Percentiles rank a stretch among this genome's conserved stretches.
Evolutionary conservation across 2,329 filamentous ascomycete species (phyloP).

Genomic region (Aspergillus sojae): DNA sequence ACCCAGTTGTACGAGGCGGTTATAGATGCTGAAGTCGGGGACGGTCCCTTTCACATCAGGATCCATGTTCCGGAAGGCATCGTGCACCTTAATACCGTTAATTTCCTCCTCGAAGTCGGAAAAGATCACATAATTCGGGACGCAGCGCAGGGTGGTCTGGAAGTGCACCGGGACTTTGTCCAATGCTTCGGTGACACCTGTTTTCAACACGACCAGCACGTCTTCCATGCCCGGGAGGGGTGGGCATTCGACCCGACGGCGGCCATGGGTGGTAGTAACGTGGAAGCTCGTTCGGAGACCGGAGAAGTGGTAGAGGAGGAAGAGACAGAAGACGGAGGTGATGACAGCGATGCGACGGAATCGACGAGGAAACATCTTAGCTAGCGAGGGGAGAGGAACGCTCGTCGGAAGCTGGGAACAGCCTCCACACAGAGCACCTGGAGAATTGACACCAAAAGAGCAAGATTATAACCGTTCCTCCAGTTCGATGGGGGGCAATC

Average conservation of each 20-base stretch:
- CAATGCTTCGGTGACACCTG: slow-evolving; percentile 59
- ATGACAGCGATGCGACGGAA: slow-evolving; percentile 45
- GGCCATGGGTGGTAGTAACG: slow-evolving; percentile 30
- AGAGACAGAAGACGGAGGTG: slow-evolving; percentile 59
- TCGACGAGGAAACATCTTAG: slow-evolving; percentile 42
- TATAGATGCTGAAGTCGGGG: slow-evolving; percentile 57
- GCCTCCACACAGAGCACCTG: slow-evolving; percentile 9
- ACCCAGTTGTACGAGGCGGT: slow-evolving; percentile 48
- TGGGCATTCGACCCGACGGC: slow-evolving; percentile 28
- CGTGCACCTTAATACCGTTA: slow-evolving; percentile 52
- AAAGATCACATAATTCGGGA: slow-evolving; percentile 59
- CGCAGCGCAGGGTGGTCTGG: slow-evolving; percentile 57
- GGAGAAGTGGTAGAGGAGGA: slow-evolving; percentile 62
- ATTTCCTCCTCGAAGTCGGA: slow-evolving; percentile 60
- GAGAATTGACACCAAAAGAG: slow-evolving; percentile 3
- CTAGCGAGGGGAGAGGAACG: slow-evolving; percentile 2
- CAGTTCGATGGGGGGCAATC: slow-evolving; percentile 6
- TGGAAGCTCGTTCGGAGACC: slow-evolving; percentile 63
- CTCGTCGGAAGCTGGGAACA: slow-evolving; percentile 1
- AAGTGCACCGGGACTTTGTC: slow-evolving; percentile 60
- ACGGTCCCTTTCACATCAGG: slow-evolving; percentile 41
- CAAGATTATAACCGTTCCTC: slow-evolving; percentile 14
- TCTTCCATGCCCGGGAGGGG: slow-evolving; percentile 50
- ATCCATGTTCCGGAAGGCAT: slow-evolving; percentile 52
- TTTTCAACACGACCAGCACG: slow-evolving; percentile 60